Evolutionary conservation across 2,329 filamentous ascomycete genomes (phyloP), one percentile per base, ranked within the genome.

Genomic region (Fonsecaea multimorphosa): DNA sequence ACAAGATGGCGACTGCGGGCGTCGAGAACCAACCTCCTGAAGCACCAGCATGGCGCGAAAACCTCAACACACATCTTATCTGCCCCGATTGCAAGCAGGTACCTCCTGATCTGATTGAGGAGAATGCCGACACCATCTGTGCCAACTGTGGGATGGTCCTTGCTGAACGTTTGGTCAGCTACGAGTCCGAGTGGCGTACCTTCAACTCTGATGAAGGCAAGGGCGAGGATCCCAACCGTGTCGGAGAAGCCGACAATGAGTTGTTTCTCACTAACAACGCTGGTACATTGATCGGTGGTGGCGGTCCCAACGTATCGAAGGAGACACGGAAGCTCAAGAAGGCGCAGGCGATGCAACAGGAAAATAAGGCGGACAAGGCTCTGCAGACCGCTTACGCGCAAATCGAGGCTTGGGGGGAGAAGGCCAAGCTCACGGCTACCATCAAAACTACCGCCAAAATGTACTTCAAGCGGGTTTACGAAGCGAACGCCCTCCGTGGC

Each of bases 191-290:
- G 81, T 99, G 95, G 95, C 92, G 95, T 76, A 99, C 95, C 0
- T 99, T 99, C 81, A 93, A 93, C 76, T 98, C 98, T 77, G 95
- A 99, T 75, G 96, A 99, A 77, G 92, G 97, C 78, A 92, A 92
- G 74, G 71, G 70, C 54, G 96, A 98, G 73, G 95, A 99, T 72
- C 95, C 96, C 3, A 97, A 93, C 65, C 95, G 95, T 92, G 94
- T 99, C 71, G 95, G 95, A 82, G 95, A 98, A 73, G 91, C 91
- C 5, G 89, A 90, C 67, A 97, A 98, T 75, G 90, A 92, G 61
- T 88, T 99, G 51, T 96, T 98, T 71, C 91, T 91, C 56, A 96
- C 91, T 75, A 70, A 68, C 60, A 70, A 72, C 54, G 62, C 63
- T 9, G 70, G 71, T 8, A 72, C 71, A 11, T 65, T 65, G 63